Base-by-base conservation (phyloP, 2,329 filamentous ascomycete species). In the Colletotrichum echinochloae region DNA sequence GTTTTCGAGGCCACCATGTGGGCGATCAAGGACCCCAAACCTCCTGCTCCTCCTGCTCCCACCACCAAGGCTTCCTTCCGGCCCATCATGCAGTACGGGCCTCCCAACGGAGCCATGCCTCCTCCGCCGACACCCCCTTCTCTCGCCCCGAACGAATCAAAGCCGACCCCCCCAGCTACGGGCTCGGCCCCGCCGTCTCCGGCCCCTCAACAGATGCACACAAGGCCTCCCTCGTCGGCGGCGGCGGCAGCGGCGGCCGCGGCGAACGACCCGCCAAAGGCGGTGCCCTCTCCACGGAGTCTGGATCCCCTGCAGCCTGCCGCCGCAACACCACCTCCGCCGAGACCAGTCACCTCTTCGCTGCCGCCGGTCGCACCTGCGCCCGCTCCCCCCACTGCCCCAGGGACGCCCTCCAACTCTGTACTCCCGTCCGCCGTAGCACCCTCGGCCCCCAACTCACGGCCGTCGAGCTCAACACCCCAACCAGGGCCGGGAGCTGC, bases 1-100 rank as follows among this genome's bases (percentile, higher is more conserved):
- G 88, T 92, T 52, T 89, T 96, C 74, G 92, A 94, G 74, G 92
- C 92, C 20, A 91, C 88, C 56, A 88, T 94, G 83, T 94, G 87
- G 77, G 87, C 88, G 26, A 89, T 94, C 69, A 92, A 92, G 76
- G 90, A 92, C 63, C 84, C 87, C 9, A 89, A 88, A 73, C 84
- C 83, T 9, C 71, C 81, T 77, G 56, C 75, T 70, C 84, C 83
- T 9, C 71, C 81, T 77, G 56, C 75, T 70, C 66, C 74, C 49
- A 72, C 60, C 52, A 69, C 73, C 18, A 66, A 72, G 51, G 72
- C 72, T 41, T 71, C 71, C 11, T 80, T 82, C 70, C 86, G 89
- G 52, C 90, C 90, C 3, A 85, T 91, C 46, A 81, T 91, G 65
- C 89, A 91, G 75, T 92, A 91, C 76, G 90, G 90, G 0, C 90